phyloP scores from a whole-genome alignment of 2,329 filamentous ascomycete genomes.

The Curvularia sp. region DNA sequence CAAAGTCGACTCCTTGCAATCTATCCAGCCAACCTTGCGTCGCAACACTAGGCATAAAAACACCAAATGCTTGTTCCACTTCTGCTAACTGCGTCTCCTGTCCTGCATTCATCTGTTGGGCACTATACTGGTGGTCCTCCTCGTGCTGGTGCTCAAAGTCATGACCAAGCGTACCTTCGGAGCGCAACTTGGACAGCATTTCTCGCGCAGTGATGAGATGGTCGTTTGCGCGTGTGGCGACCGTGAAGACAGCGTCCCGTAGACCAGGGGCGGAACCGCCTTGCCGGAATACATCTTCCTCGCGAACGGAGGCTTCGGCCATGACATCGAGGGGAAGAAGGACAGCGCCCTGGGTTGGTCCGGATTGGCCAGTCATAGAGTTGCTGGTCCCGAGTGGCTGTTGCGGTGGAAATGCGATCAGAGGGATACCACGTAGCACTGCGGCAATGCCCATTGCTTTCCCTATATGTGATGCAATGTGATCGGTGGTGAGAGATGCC shows the following conservation, averaged over 20 bases:
- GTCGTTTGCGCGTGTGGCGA: conserved; percentile 93
- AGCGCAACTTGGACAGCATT: conserved; percentile 82
- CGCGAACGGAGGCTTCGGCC: conserved; percentile 78
- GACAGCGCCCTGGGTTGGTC: conserved; percentile 67
- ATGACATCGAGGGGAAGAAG: conserved; percentile 89
- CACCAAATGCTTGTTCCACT: conserved; percentile 73
- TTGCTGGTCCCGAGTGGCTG: conserved; percentile 59
- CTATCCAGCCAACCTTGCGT: conserved; percentile 79
- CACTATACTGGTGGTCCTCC: conserved; percentile 66
- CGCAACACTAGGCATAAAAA: conserved; percentile 80
- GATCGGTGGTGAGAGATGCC: conserved; percentile 83
- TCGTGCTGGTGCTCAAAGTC: conserved; percentile 88
- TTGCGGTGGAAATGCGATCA: conserved; percentile 80
- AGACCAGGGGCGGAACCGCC: conserved; percentile 81
- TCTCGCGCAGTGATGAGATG: conserved; percentile 92
- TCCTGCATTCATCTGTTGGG: conserved; percentile 44
- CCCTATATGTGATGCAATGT: conserved; percentile 92
- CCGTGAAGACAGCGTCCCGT: conserved; percentile 86
- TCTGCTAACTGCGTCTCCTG: conserved; percentile 56
- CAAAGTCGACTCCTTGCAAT: conserved; percentile 82
- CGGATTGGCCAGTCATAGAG: conserved; percentile 46
- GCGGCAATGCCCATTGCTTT: conserved; percentile 91
- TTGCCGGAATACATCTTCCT: conserved; percentile 86
- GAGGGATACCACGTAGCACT: conserved; percentile 82
- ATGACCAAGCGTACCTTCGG: conserved; percentile 77